Evolutionary conservation across 164 flowering plant genomes (phyloP), one percentile per base, ranked within the genome.

Genomic region (Echeveria elegans): DNA sequence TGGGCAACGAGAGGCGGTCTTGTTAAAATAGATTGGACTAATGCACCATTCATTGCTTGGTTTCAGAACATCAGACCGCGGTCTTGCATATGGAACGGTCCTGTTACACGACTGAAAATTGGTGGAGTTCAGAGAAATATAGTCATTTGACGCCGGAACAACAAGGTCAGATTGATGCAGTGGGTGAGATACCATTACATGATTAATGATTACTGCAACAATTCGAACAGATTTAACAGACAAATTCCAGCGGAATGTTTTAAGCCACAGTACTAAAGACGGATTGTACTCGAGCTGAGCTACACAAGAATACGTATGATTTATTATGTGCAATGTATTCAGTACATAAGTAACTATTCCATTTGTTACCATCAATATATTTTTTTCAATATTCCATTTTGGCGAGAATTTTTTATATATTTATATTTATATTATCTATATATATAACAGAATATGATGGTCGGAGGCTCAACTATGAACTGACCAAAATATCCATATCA

Each of bases 1-100:
- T 92, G 95, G 92, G 95, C 92, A 61, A 85, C 95, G 0, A 73
- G 81, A 76, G 92, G 95, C 18, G 96, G 93, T 34, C 85, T 62
- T 1, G 82, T 63, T 0, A 87, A 86, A 77, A 86, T 75, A 7
- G 75, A 88, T 71, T 88, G 95, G 95, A 76, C 10, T 6, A 61
- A 65, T 23, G 76, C 90, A 60, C 96, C 96, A 3, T 92, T 89
- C 81, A 69, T 65, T 26, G 94, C 89, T 28, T 72, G 72, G 56
- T 67, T 81, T 65, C 74, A 72, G 2, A 67, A 60, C 29, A 86
- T 85, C 50, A 72, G 76, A 63, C 67, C 90, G 66, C 76, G 81
- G 41, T 88, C 89, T 47, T 91, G 91, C 77, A 72, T 76, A 63
- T 91, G 84, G 85, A 16, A 77, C 43, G 88, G 88, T 9, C 74